Base-by-base conservation (phyloP, 306 rosid species). In the Oxytropis ochrocephala region DNA sequence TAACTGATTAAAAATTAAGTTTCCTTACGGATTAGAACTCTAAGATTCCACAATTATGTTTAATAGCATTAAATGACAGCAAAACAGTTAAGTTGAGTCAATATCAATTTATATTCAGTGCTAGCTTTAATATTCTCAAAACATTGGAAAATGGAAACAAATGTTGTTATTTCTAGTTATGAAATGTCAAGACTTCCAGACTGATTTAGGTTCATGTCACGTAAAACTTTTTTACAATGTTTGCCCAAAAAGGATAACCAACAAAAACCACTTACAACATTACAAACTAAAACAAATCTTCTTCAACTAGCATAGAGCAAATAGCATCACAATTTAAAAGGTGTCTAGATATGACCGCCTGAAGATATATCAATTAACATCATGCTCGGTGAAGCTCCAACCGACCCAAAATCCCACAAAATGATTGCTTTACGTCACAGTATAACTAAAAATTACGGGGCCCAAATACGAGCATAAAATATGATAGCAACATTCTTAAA, bases 341-440 rank as follows among this genome's bases (percentile, higher is more conserved):
- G 73, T 55, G 36, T 65, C 33, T 36, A 36, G 7, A 19, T 66
- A 57, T 75, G 49, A 53, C 1, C 47, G 56, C 58, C 18, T 35
- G 36, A 44, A 32, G 36, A 38, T 13, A 38, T 36, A 35, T 24
- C 67, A 21, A 10, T 56, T n/a, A 30, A 67, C 16, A 57, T 39
- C 36, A 58, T 14, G 16, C 41, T 58, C 2, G 38, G 39, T 49
- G 69, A 13, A 36, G 46, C 68, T 67, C 16, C 16, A 57, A 48
- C 27, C 35, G 48, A 59, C 27, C 69, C 63, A 17, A 42, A 47
- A 36, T 62, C 61, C 46, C 44, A 30, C 7, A 54, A 64, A 54
- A 38, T 19, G 12, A 63, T 64, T 69, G 32, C 39, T 68, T 27
- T 63, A 77, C 14, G 44, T 72, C 67, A 75, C 38, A 33, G 7